Evolutionary conservation across 2,329 filamentous ascomycete genomes (phyloP), one percentile per base, ranked within the genome.

Genomic region (Simplicillium aogashimaense): DNA sequence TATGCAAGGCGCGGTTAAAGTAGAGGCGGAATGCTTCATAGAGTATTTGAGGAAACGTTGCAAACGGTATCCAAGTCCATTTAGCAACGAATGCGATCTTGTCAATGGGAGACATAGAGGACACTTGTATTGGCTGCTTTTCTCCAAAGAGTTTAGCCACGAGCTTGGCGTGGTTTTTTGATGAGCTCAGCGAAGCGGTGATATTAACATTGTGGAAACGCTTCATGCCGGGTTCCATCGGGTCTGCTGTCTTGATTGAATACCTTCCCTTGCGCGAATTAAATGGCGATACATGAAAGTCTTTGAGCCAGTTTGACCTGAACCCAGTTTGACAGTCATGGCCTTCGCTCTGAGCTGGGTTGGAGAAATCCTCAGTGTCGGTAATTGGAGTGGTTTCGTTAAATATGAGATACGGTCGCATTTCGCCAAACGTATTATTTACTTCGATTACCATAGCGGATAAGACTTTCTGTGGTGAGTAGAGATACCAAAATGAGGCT

Each of bases 401-500:
- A 12, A 45, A 39, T 6, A 58, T 45, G 2, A 61, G 40, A 39
- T 59, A 61, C 7, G 52, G 45, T 3, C 80, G 72, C 38, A 80
- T 69, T 56, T 88, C 83, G 37, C 76, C 81, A 52, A 86, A 87
- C 0, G 81, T 85, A 50, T 87, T 87, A 58, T 85, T 86, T 35
- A 87, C 80, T 55, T 89, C 83, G 1, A 85, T 53, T 2, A 89
- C 67, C 59, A 86, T 77, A 41, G 77, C 78, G 17, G 66, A 70
- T 12, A 88, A 64, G 6, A 69, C 58, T 42, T 71, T 70, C 8
- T 73, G 58, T 1, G 59, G 48, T 11, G 77, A 72, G 54, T 89
- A 88, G 3, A 89, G 69, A 48, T 87, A 86, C 81, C 83, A 89
- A 50, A 88, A 84, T 0, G 82, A 87, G 3, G 83, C 79, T 0